Base-by-base conservation (phyloP, 2,329 filamentous ascomycete species). In the Scleromitrula shiraiana region DNA sequence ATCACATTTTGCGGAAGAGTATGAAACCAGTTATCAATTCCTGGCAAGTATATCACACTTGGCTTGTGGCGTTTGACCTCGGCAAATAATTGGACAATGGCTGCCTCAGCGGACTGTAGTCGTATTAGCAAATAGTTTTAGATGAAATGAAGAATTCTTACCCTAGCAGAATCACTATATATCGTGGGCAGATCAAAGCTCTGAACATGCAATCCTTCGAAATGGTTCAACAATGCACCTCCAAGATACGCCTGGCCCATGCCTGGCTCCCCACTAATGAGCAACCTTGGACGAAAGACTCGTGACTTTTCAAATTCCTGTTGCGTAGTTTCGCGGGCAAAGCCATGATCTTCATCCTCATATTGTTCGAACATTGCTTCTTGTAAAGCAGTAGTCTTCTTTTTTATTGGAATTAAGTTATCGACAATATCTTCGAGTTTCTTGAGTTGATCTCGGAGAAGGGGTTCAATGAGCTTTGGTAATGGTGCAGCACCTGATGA, bases 221-320 rank as follows among this genome's bases (percentile, higher is more conserved):
- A 84, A 62, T 95, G 83, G 65, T 95, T 88, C 54, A 97, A 71
- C 43, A 97, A 71, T 5, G 91, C 93, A 40, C 83, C 82, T 24
- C 88, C 82, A 32, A 98, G 72, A 60, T 98, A 96, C 41, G 83
- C 79, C 64, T 98, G 94, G 0, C 94, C 93, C 91, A 97, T 97
- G 8, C 93, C 93, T 37, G 80, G 74, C 8, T 75, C 65, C n/a
- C 93, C 93, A 35, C 81, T 78, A 48, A 98, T 83, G 24, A 98
- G 75, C 45, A 97, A 73, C 37, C 93, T 77, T 7, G 93, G 94
- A 15, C 93, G 78, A 70, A 95, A 98, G 20, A 96, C 78, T 30
- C 91, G 82, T 19, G 87, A 85, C 41, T 80, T 82, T 59, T 97
- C 90, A 64, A 98, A 97, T 56, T 89, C 85, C 56, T 80, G 77